phyloP scores from a whole-genome alignment of 495 filamentous ascomycete species.

The Aspergillus homomorphus region DNA sequence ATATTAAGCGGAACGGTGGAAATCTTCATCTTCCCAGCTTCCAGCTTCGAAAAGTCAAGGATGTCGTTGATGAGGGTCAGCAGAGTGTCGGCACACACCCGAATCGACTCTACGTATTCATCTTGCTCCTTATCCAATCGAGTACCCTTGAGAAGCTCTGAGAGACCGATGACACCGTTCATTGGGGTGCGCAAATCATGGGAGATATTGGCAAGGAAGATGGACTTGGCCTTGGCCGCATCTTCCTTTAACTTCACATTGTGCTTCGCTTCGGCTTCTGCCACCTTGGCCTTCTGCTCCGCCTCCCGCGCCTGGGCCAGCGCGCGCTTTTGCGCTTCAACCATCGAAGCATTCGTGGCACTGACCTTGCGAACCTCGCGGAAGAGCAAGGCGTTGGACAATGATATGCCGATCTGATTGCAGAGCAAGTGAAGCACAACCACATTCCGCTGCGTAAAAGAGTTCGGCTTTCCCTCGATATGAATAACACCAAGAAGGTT shows the following conservation, averaged over 20 bases:
- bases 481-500: conserved; percentile 81
- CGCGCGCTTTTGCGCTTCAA: conserved; percentile 78
- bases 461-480: conserved; percentile 78
- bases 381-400: conserved; percentile 83
- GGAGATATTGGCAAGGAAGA: conserved; percentile 90
- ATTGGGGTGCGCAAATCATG: conserved; percentile 84
- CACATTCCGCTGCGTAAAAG: conserved; percentile 84
- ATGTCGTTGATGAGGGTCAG: conserved; percentile 96
- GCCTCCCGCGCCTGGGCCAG: conserved; percentile 75
- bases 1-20: conserved; percentile 82
- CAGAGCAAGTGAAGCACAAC: conserved; percentile 82
- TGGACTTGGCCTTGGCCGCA: conserved; percentile 83
- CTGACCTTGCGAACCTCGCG: conserved; percentile 76
- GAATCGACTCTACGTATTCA: conserved; percentile 88
- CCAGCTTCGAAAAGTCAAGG: conserved; percentile 88
- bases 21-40: conserved; percentile 93
- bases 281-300: conserved; percentile 77
- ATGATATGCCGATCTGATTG: conserved; percentile 85
- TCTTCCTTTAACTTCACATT: conserved; percentile 89
- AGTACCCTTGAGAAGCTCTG: conserved; percentile 78
- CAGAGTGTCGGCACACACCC: conserved; percentile 83
- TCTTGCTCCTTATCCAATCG: conserved; percentile 75
- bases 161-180: conserved; percentile 88
- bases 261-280: conserved; percentile 78
- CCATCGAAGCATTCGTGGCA: conserved; percentile 80